Evolutionary conservation across 352 stramenopile genomes (phyloP), one percentile per base, ranked within the genome.

Genomic region (Globisporangium yorkense): DNA sequence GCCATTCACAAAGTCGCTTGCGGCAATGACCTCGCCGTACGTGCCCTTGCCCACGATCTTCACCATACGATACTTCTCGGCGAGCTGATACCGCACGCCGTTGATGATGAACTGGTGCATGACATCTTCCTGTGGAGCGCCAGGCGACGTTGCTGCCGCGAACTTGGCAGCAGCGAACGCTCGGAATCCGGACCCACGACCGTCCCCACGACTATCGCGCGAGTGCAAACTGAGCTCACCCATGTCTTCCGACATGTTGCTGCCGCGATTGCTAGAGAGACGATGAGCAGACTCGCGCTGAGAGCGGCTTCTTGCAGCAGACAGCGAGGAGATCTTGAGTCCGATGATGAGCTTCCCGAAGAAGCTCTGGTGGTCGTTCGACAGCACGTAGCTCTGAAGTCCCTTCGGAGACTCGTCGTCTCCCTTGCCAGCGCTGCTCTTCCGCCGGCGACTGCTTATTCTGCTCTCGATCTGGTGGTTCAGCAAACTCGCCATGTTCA

Each of bases 81-180:
- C 76, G 18, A 94, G 59, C 54, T 92, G 82, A 62, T 91, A 94
- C n/a, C 83, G 84, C 53, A 92, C 80, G 44, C 84, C 83, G 48
- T 87, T 92, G 62, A 94, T 94, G 27, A 94, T 77, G 63, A 94
- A 93, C 70, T 94, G 83, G 59, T 94, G 85, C 80, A 94, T 90
- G n/a, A 88, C 65, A 20, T 89, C 75, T n/a, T 87, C 76, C 39
- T 65, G 65, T 31, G 61, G 51, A n/a, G 62, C 48, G 3, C 37
- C 18, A 2, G 43, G 21, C 35, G 53, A 47, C 0, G 41, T 49
- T 20, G 70, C 53, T 18, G 64, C 53, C 31, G 55, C 61, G n/a
- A 71, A 56, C 20, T 48, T 58, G n/a, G 61, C 61, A 27, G 54
- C 57, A 20, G 73, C 70, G 24, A 80, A 81, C n/a, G 76, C 75